phyloP scores from a whole-genome alignment of 805 yeast genomes.

The Candida maltosa region DNA sequence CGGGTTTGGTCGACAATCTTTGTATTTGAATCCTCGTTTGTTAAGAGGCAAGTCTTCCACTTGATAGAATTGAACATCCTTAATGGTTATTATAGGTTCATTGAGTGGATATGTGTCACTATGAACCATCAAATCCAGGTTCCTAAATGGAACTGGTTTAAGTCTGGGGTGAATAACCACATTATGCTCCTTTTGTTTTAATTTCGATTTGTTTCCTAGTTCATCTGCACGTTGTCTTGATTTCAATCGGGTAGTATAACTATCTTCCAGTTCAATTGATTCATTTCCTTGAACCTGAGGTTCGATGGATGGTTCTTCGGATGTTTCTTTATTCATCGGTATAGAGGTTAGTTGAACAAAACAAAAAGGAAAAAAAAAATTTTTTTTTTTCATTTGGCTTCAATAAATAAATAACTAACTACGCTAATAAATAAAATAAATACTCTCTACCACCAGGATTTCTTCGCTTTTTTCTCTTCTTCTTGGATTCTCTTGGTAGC shows the following conservation, averaged over 20 bases:
- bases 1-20: slow-evolving; percentile 73
- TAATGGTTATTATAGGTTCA: slow-evolving; percentile 5
- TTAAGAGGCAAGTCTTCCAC: slow-evolving; percentile 81
- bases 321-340: slow-evolving; percentile 4
- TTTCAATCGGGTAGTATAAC: slow-evolving; percentile 24
- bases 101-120: slow-evolving; percentile 3
- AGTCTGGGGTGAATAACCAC: slow-evolving; percentile 32
- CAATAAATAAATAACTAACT: no score
- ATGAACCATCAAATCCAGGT: slow-evolving; percentile 13
- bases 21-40: slow-evolving; percentile 76
- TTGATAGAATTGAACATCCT: slow-evolving; percentile 29
- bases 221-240: slow-evolving; percentile 17
- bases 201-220: slow-evolving; percentile 14
- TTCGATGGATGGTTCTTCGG: slow-evolving; percentile 14
- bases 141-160: slow-evolving; percentile 31
- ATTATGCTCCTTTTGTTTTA: slow-evolving; percentile 24
- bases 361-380: no score
- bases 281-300: slow-evolving; percentile 15
- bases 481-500: slow-evolving; percentile 14
- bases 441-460: slow-evolving; percentile 8
- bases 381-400: no score
- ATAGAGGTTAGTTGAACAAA: no score
- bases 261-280: slow-evolving; percentile 7
- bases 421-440: no score
- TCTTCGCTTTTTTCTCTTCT: slow-evolving; percentile 3